phyloP scores from a whole-genome alignment of 345 rosid genomes.

The Leavenworthia alabamica region DNA sequence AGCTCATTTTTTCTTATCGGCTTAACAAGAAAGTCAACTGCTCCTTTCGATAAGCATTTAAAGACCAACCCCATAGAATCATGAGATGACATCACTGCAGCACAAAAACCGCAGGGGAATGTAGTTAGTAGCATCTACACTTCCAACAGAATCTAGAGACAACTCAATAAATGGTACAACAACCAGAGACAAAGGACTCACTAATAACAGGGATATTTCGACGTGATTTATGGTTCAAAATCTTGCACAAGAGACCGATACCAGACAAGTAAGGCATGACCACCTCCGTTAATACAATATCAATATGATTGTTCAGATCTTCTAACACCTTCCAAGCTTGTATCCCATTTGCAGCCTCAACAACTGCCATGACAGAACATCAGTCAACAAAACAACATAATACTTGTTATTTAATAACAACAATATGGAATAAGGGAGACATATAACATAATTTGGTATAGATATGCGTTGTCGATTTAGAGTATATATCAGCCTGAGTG shows the following conservation, averaged over 20 bases:
- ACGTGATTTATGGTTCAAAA: constrained; percentile 56
- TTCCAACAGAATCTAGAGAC: constrained; percentile 13
- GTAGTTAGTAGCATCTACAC: constrained; percentile 33
- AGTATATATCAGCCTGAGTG: neutral
- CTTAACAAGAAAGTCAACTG: constrained; percentile 79
- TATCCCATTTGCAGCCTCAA: constrained; percentile 57
- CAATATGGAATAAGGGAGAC: neutral
- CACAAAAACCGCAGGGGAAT: constrained; percentile 20
- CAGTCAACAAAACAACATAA: neutral
- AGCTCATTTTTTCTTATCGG: constrained; percentile 86
- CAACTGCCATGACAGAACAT: constrained; percentile 37
- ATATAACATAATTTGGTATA: constrained; percentile 19
- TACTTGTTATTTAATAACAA: neutral
- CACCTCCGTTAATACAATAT: constrained; percentile 72
- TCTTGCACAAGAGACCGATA: constrained; percentile 67
- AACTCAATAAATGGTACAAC: constrained; percentile 11
- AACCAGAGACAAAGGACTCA: constrained; percentile 33
- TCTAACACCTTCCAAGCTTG: constrained; percentile 80
- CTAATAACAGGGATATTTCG: constrained; percentile 76
- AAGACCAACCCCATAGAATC: constrained; percentile 84
- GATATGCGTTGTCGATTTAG: neutral
- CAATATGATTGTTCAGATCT: constrained; percentile 57
- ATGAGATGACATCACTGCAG: constrained; percentile 86
- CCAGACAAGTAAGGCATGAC: constrained; percentile 73
- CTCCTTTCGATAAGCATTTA: constrained; percentile 82